Conservation (phyloP, 192 early-diverging fungal species). For the Thamnidium elegans region DNA sequence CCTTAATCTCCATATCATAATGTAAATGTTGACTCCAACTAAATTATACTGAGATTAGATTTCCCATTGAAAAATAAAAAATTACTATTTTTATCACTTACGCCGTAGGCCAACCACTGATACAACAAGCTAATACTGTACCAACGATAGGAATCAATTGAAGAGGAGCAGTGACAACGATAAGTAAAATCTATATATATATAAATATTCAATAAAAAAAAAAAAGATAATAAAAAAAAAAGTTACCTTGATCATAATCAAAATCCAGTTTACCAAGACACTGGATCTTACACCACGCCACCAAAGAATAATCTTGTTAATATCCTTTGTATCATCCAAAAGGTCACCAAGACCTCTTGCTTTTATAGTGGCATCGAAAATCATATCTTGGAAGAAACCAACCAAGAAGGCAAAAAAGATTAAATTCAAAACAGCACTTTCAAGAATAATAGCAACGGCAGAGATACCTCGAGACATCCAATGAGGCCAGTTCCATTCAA, state of each 20-base stretch:
- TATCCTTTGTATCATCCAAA: slow-evolving; percentile 37
- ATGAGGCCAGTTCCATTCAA: slow-evolving; percentile 40
- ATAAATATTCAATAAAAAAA: background rate
- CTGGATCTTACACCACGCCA: slow-evolving; percentile 39
- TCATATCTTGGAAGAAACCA: slow-evolving; percentile 52
- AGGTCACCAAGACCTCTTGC: slow-evolving; percentile 32
- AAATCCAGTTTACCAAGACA: slow-evolving; percentile 34
- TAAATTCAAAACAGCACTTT: slow-evolving; percentile 44
- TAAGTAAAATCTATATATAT: slow-evolving; percentile 36
- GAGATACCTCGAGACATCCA: slow-evolving; percentile 57
- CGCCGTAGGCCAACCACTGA: slow-evolving; percentile 49
- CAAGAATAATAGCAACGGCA: slow-evolving; percentile 52
- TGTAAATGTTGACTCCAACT: slow-evolving; percentile 46
- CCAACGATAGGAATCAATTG: slow-evolving; percentile 58
- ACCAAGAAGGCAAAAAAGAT: slow-evolving; percentile 55
- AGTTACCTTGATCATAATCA: slow-evolving; percentile 20
- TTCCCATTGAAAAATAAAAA: too few species aligned
- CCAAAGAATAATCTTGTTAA: slow-evolving; percentile 35
- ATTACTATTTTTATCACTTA: slow-evolving; percentile 1
- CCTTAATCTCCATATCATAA: slow-evolving; percentile 48
- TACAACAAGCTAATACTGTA: slow-evolving; percentile 40
- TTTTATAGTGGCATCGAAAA: slow-evolving; percentile 53
- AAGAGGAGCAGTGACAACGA: slow-evolving; percentile 57
- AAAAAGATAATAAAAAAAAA: too few species aligned
- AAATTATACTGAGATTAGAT: background rate